Percentiles rank a stretch among this genome's conserved stretches.
Conservation (phyloP, 2,329 filamentous ascomycete genomes). For the Arthrinium puccinioides region DNA sequence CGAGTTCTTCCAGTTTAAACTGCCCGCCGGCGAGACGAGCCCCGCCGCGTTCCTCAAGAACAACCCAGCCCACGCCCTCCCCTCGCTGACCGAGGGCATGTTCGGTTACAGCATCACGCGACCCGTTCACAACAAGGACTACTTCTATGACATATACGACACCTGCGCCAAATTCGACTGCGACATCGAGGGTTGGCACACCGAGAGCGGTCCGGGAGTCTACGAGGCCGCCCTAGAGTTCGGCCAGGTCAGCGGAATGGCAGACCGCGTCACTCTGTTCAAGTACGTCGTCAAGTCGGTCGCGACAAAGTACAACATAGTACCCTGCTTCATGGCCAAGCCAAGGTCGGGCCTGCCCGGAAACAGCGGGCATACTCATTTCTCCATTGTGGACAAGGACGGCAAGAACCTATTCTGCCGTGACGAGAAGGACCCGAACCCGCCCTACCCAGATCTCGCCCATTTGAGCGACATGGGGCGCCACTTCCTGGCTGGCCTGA, state of each 20-base stretch:
- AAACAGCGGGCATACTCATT: conserved; percentile 93
- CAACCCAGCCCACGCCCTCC: conserved; percentile 57
- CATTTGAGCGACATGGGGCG: conserved; percentile 81
- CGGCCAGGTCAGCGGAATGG: conserved; percentile 80
- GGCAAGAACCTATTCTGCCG: conserved; percentile 81
- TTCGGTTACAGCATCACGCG: conserved; percentile 75
- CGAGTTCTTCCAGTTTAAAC: conserved; percentile 52
- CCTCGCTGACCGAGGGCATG: conserved; percentile 71
- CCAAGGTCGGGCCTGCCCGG: conserved; percentile 84
- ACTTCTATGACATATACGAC: conserved; percentile 72
- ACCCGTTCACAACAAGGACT: conserved; percentile 73
- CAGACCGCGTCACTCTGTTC: conserved; percentile 85
- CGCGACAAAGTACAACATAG: conserved; percentile 81
- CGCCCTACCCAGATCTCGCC: conserved; percentile 68
- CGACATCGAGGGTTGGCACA: conserved; percentile 76
- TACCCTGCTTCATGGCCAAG: conserved; percentile 98
- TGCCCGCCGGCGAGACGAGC: conserved; percentile 40
- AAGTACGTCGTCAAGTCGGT: conserved; percentile 92
- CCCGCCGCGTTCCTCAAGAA: conserved; percentile 59
- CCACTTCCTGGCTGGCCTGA: conserved; percentile 85
- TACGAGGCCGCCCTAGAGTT: conserved; percentile 95
- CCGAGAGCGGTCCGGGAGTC: conserved; percentile 76
- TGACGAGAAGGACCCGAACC: conserved; percentile 60
- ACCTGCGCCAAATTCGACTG: conserved; percentile 63
- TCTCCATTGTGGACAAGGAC: conserved; percentile 75